Conservation (phyloP, 2,329 filamentous ascomycete genomes). For the Dothistroma septosporum region DNA sequence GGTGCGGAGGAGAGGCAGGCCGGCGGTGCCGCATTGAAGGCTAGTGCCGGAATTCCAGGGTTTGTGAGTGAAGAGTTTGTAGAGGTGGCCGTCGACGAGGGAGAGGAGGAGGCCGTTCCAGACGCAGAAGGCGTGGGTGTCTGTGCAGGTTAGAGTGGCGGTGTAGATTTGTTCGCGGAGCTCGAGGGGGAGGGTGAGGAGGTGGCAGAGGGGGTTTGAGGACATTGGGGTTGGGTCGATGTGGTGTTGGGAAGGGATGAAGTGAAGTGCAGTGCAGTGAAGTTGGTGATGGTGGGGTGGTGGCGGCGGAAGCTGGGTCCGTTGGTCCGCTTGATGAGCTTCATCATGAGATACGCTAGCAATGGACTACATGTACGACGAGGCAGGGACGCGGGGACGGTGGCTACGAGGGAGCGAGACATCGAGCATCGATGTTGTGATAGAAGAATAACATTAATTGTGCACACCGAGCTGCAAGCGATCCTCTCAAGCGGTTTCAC, state of each 20-base stretch:
- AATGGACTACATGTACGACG: not conserved
- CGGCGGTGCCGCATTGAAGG: conserved; percentile 14
- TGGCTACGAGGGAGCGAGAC: not conserved
- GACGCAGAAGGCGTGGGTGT: conserved; percentile 18
- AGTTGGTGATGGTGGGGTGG: not conserved
- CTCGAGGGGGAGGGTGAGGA: conserved; percentile 29
- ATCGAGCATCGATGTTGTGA: not conserved
- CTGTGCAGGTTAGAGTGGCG: conserved; percentile 21
- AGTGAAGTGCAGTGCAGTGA: not conserved
- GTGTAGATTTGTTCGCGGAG: conserved; percentile 33
- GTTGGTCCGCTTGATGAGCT: not conserved
- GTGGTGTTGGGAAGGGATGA: not conserved
- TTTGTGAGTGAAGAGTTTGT: conserved; percentile 36
- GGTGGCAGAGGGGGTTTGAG: not conserved
- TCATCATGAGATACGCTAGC: not conserved
- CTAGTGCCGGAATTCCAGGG: conserved; percentile 12
- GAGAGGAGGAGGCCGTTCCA: conserved; percentile 16
- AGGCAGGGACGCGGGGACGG: not conserved
- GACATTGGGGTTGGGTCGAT: too few species aligned
- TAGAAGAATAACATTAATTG: not conserved
- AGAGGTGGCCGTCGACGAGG: conserved; percentile 22
- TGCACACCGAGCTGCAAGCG: not conserved
- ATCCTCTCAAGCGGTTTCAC: too few species aligned
- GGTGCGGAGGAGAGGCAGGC: conserved; percentile 36
- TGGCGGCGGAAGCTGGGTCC: not conserved